Evolutionary conservation across 2,329 filamentous ascomycete species (phyloP), one percentile per base, ranked within the genome.

Genomic region (Colletotrichum sp.): DNA sequence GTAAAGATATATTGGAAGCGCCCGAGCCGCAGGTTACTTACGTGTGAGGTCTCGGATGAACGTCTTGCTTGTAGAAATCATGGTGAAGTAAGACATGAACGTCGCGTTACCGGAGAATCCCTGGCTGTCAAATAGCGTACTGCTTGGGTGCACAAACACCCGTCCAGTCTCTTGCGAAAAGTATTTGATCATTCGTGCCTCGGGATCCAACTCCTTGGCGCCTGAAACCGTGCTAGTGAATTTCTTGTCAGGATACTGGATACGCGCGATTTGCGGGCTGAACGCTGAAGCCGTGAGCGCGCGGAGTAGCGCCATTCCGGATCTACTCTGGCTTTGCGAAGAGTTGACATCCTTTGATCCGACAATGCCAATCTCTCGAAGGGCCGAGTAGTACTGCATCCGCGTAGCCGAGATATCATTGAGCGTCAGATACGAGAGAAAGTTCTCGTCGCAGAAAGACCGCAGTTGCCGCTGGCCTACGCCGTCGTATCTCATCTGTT

Each of bases 191-290:
- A 94, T 95, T 69, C 93, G 91, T 6, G 96, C 96, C 85, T 99
- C 96, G 0, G 96, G 96, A 82, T 99, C 97, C 8, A 98, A 89
- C 83, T 97, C 96, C 2, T 99, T 95, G 0, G 97, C 95, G 9
- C 97, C 97, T 1, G 95, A 95, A 78, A 98, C 92, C 4, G 95
- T 95, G 44, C 93, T 92, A 15, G 95, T 95, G 84, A 98, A 99
- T 84, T 98, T 99, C 88, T 98, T 98, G 86, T 98, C 95, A 0
- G 97, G 97, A 79, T 98, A 95, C 78, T 96, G 94, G 82, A 99
- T 98, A 69, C 96, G 92, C 16, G 96, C 96, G 78, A 98, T 92
- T 85, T 99, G 96, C 0, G 97, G 97, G 34, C 92, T 91, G 83
- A 95, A 95, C 5, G 94, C 92, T 5, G 93, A 93, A 6, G 94